Base-by-base conservation (phyloP, 2,329 filamentous ascomycete species). In the Talaromyces verruculosus region DNA sequence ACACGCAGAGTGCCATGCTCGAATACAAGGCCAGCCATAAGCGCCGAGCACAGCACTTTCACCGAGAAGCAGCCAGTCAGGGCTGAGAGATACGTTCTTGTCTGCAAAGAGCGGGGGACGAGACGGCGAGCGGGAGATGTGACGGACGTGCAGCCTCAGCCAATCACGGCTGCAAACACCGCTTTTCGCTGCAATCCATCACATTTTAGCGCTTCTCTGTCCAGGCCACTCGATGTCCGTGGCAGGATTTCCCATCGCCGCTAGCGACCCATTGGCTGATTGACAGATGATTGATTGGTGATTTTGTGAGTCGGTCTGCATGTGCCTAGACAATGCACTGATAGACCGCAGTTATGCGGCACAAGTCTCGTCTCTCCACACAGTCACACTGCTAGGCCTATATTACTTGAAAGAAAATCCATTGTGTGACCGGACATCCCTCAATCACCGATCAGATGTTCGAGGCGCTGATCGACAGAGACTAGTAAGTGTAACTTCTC, bases 21-120 rank as follows among this genome's bases (percentile, higher is more conserved):
- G 61, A 57, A 65, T 61, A 67, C 70, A 69, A 69, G 64, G 49
- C 67, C 47, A 65, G 65, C 65, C 64, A 51, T 67, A 68, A 67
- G 67, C 68, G 69, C 70, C 69, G 67, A 68, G 72, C 75, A 74
- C 76, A 37, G 53, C 71, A 75, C 70, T 69, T 75, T 73, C 11
- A 39, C 33, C 3, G 2, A 3, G 1, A 3, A 77, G 76, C 60
- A 77, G 70, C 71, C 71, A 71, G 72, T 67, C 53, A 69, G 64
- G 69, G 64, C n/a, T 35, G 39, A 58, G 62, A 49, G 39, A 53
- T 25, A 35, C 13, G n/a, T 35, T 61, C 39, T 62, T 25, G 19
- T 62, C 47, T 37, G 33, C 53, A 37, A 35, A 35, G 33, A 25
- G 53, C 53, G 53, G 51, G 39, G 49, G 30, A 41, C 64, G 19